These are phyloP conservation scores for Leishmania lainsoni DNA, from an alignment of 208 protist genomes.

Conservation along the genomic window DNA sequence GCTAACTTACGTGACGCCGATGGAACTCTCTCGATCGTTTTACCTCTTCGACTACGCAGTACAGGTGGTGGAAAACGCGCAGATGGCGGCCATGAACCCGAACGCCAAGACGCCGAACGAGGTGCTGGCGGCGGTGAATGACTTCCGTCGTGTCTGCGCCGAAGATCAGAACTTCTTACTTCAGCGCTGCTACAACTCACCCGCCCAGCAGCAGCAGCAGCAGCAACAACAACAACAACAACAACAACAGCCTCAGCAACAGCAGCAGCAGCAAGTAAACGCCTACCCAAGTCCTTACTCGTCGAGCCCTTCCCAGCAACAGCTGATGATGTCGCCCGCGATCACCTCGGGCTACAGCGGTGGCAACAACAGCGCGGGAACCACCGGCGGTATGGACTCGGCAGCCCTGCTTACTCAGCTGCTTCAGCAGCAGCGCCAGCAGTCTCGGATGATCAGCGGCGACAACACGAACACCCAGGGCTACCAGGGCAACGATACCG, in stretches of 20 bases:
- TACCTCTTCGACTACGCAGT: slow-evolving; percentile 88
- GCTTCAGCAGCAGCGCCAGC: slow-evolving; percentile 31
- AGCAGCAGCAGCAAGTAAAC: slow-evolving; percentile 23
- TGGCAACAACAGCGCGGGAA: slow-evolving; percentile 6
- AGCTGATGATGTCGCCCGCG: slow-evolving; percentile 12
- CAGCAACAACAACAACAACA: slow-evolving; percentile 24
- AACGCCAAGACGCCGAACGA: slow-evolving; percentile 79
- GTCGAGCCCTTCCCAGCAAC: slow-evolving; percentile 10
- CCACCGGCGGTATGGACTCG: slow-evolving; percentile 17
- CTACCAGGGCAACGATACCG: slow-evolving; percentile 11
- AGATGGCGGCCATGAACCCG: slow-evolving; percentile 50
- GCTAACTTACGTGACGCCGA: slow-evolving; percentile 63
- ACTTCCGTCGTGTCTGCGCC: slow-evolving; percentile 75
- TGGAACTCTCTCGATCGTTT: slow-evolving; percentile 80
- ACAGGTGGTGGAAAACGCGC: slow-evolving; percentile 61
- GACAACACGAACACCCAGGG: slow-evolving; percentile 24
- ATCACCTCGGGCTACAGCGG: slow-evolving; percentile 4
- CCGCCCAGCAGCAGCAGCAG: slow-evolving; percentile 19
- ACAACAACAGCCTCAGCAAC: slow-evolving; percentile 21
- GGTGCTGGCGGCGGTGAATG: slow-evolving; percentile 72
- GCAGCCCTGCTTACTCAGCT: slow-evolving; percentile 23
- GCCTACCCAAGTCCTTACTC: slow-evolving; percentile 18
- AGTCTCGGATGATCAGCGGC: slow-evolving; percentile 20
- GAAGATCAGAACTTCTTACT: slow-evolving; percentile 67
- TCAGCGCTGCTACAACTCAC: slow-evolving; percentile 73